Evolutionary conservation across 2,329 filamentous ascomycete genomes (phyloP).

Genomic region (Purpureocillium lavendulum): DNA sequence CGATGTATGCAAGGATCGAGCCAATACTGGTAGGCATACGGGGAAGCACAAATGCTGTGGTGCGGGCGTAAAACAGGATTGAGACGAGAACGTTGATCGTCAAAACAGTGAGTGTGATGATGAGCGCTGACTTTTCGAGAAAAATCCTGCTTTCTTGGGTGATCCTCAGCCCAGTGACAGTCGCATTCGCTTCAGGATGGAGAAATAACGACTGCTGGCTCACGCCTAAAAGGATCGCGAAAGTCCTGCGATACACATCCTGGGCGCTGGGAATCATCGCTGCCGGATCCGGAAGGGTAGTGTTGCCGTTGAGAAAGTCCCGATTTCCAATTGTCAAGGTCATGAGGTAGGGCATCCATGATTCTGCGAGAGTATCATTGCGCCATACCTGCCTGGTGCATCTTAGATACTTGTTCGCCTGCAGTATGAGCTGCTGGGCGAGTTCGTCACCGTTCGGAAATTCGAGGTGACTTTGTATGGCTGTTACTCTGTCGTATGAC

Average conservation of each 20-base stretch:
- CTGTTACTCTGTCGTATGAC: slow-evolving; percentile 6
- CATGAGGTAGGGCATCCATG: slow-evolving; percentile 41
- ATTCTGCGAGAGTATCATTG: slow-evolving; percentile 32
- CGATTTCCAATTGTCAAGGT: slow-evolving; percentile 16
- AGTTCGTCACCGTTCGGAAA: slow-evolving; percentile 9
- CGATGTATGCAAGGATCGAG: slow-evolving; percentile 36
- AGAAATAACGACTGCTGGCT: no score
- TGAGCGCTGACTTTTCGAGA: slow-evolving; percentile 35
- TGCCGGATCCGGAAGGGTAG: slow-evolving; percentile 10
- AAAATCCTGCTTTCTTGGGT: slow-evolving; percentile 35
- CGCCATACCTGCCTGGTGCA: no score
- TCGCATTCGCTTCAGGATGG: slow-evolving; percentile 10
- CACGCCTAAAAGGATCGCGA: slow-evolving; percentile 24
- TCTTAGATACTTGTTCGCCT: no score
- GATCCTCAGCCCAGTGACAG: slow-evolving; percentile 8
- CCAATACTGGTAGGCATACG: slow-evolving; percentile 43
- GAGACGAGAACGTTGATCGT: slow-evolving; percentile 32
- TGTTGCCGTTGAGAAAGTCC: slow-evolving; percentile 20
- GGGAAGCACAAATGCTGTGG: slow-evolving; percentile 34
- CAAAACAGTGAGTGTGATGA: slow-evolving; percentile 34
- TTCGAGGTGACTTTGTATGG: slow-evolving; percentile 8
- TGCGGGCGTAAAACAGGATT: slow-evolving; percentile 29
- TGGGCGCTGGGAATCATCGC: slow-evolving; percentile 10
- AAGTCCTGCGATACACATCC: slow-evolving; percentile 15
- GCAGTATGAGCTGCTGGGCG: slow-evolving; percentile 2